Evolutionary conservation across 345 rosid genomes (phyloP).

Genomic region (Xanthoceras sorbifolium): DNA sequence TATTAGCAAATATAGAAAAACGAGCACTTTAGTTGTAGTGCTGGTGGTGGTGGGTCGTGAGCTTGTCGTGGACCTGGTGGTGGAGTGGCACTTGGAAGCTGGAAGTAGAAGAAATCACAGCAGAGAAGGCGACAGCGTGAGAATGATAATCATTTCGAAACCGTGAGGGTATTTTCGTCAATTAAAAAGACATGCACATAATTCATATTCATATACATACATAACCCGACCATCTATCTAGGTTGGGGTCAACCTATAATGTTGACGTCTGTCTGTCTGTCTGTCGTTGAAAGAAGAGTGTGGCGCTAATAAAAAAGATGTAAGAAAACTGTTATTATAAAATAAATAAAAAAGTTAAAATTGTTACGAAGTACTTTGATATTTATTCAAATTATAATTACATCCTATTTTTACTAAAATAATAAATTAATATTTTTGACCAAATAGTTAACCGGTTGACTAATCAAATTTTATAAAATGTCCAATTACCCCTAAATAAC

Average conservation of each 20-base stretch:
- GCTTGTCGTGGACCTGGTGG: background rate
- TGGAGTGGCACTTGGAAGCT: constrained; percentile 32
- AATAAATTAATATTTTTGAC: no score
- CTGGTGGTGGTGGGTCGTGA: constrained; percentile 5
- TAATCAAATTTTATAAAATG: no score
- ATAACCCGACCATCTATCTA: no score
- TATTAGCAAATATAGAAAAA: background rate
- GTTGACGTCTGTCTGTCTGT: background rate
- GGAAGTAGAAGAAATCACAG: constrained; percentile 31
- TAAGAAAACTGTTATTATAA: no score
- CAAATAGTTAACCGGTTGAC: no score
- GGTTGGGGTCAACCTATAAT: background rate
- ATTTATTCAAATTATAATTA: no score
- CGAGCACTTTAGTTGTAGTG: background rate
- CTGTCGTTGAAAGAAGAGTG: background rate
- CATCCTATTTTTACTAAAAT: no score
- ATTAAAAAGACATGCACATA: constrained; percentile 17
- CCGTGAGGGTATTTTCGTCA: constrained; percentile 34
- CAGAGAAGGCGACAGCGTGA: background rate
- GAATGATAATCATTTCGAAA: background rate
- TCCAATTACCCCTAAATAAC: no score
- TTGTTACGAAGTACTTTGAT: no score
- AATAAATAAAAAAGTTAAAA: no score
- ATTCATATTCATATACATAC: background rate
- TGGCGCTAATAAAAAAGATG: no score